Conservation (phyloP, 1,284 basidiomycete genomes). For the Farysia itapuensis region DNA sequence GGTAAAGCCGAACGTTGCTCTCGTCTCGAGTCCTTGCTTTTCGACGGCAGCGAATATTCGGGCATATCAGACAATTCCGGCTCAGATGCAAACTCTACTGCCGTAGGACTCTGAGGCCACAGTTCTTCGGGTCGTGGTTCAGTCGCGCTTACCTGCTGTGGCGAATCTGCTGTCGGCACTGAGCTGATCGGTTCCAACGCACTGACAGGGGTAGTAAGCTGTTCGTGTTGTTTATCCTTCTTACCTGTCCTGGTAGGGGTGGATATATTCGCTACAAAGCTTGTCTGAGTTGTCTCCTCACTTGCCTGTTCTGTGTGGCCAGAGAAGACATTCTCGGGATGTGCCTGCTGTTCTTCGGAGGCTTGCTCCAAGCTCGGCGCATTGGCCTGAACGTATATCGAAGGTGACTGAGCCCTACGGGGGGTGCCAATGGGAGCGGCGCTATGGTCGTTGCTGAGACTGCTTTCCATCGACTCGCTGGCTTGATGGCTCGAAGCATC, state of each 20-base stretch:
- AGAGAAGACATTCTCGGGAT: no score
- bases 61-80: slow-evolving; percentile 35
- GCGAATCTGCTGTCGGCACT: no score
- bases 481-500: slow-evolving; percentile 23
- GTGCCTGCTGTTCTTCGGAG: slow-evolving; percentile 12
- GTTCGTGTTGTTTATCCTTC: no score
- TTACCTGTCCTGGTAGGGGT: no score
- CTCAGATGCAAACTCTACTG: slow-evolving; percentile 51
- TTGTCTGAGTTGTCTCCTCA: no score
- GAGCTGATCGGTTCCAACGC: no score
- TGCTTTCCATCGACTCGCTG: slow-evolving; percentile 17
- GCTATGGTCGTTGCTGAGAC: slow-evolving; percentile 15
- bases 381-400: slow-evolving; percentile 18
- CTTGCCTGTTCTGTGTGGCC: no score
- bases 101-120: slow-evolving; percentile 50
- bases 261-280: no score
- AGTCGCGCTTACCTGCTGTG: no score
- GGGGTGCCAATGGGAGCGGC: slow-evolving; percentile 40
- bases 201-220: no score
- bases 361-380: slow-evolving; percentile 1
- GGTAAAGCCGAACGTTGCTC: slow-evolving; percentile 19
- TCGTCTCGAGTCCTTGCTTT: slow-evolving; percentile 22
- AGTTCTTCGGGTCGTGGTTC: slow-evolving; percentile 45
- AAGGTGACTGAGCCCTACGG: slow-evolving; percentile 29
- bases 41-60: slow-evolving; percentile 8